Base-by-base conservation (phyloP, 768 basidiomycete species). In the Boletus reticuloceps region DNA sequence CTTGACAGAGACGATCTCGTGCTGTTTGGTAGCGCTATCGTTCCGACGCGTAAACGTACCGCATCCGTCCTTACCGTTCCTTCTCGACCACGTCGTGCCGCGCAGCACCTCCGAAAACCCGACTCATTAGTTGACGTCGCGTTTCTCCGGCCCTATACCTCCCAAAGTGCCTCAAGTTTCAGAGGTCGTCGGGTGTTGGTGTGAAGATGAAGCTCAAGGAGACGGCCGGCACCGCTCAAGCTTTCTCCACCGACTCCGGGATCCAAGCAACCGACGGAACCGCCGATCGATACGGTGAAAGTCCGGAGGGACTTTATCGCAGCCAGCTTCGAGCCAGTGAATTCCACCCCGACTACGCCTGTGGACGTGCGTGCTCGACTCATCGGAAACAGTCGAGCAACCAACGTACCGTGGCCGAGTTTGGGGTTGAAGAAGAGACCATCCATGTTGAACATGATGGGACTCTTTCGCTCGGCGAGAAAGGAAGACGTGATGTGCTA, bases 141-240 rank as follows among this genome's bases (percentile, higher is more conserved):
- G n/a, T n/a, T n/a, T n/a, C n/a, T n/a, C n/a, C n/a, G n/a, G n/a
- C n/a, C n/a, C n/a, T n/a, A n/a, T n/a, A n/a, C n/a, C n/a, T n/a
- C n/a, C n/a, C n/a, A n/a, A n/a, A n/a, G n/a, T n/a, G n/a, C n/a
- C n/a, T n/a, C n/a, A n/a, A n/a, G n/a, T n/a, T n/a, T n/a, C n/a
- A n/a, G n/a, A 48, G 60, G 14, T 51, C 62, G 20, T 25, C 63
- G 5, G 41, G 58, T 14, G 19, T 50, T 11, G 40, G 56, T 39
- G 31, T 47, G 12, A 45, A 37, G 27, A 34, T 36, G 31, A 64
- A 59, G 17, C 51, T 55, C 20, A 69, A 57, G 47, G 68, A 70
- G 73, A 45, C 72, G 78, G 0, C 79, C 79, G 14, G 71, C 76
- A 4, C 79, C 79, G 0, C 71, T 80, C 57, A 73, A 67, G 36